Evolutionary conservation across 768 basidiomycete species (phyloP).

Genomic region (Tylopilus subfusipes): DNA sequence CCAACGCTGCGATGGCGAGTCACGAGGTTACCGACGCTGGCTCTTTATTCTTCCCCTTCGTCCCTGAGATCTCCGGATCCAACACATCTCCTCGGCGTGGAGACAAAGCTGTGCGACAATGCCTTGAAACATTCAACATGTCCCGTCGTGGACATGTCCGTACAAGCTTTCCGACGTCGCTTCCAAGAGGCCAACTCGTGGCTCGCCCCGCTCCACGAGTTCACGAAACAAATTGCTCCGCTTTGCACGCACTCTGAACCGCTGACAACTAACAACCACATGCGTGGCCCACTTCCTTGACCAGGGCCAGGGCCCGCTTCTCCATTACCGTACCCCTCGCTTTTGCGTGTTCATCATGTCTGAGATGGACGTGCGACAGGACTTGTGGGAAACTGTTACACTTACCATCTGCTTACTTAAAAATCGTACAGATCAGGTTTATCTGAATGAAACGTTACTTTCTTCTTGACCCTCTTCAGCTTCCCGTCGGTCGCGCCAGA

Average conservation of each 20-base stretch:
- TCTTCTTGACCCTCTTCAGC: slow-evolving; percentile 55
- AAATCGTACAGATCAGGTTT: slow-evolving; percentile 73
- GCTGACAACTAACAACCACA: too few relatives aligned
- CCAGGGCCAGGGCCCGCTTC: not conserved
- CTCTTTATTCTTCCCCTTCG: not conserved
- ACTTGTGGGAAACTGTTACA: not conserved
- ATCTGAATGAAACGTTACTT: slow-evolving; percentile 66
- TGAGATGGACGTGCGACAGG: not conserved
- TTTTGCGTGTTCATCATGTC: not conserved
- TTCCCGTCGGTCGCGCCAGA: slow-evolving; percentile 10
- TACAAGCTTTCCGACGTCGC: not conserved
- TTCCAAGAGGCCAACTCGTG: not conserved
- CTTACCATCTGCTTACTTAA: slow-evolving; percentile 35
- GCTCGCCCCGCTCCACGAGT: not conserved
- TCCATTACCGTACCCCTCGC: not conserved
- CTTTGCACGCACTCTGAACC: not conserved
- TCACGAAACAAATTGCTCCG: not conserved
- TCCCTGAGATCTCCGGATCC: not conserved
- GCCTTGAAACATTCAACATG: slow-evolving; percentile 16
- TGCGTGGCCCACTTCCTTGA: not conserved
- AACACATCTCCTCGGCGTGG: slow-evolving; percentile 16
- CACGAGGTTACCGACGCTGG: not conserved
- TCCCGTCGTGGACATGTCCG: slow-evolving; percentile 9
- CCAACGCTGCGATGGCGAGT: not conserved
- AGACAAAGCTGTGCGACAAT: slow-evolving; percentile 15